These are phyloP conservation scores for Kwoniella shandongensis DNA, from an alignment of 768 basidiomycete species.

Conservation along the genomic window DNA sequence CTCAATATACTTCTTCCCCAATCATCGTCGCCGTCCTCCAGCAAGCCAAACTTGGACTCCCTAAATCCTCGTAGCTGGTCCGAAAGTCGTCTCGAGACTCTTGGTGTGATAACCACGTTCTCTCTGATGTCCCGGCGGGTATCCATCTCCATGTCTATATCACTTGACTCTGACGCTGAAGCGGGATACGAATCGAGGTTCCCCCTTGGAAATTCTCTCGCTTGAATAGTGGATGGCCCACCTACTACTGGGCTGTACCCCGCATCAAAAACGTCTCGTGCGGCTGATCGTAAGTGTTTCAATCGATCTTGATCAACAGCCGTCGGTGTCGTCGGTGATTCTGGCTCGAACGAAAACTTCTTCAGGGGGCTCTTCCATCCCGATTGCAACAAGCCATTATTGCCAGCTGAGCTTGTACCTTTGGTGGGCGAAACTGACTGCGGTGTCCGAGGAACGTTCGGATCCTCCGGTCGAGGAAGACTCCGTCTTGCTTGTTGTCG, in stretches of 20 bases:
- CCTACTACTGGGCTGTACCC: neutral
- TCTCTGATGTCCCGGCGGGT: no score
- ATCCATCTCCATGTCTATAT: no score
- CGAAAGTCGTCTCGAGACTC: slow-evolving; percentile 24
- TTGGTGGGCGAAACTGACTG: slow-evolving; percentile 8
- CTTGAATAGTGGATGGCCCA: neutral
- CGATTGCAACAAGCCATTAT: neutral
- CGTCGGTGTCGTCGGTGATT: neutral
- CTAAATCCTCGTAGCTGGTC: slow-evolving; percentile 32
- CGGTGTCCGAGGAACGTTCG: neutral
- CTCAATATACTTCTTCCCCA: slow-evolving; percentile 18
- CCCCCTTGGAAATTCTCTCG: neutral
- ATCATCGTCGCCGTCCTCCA: slow-evolving; percentile 7
- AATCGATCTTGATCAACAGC: neutral
- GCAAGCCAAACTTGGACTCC: slow-evolving; percentile 20
- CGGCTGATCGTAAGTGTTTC: neutral
- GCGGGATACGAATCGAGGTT: slow-evolving; percentile 5
- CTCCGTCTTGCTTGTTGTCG: slow-evolving; percentile 2
- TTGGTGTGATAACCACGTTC: neutral
- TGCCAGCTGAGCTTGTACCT: neutral
- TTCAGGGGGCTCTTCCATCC: slow-evolving; percentile 1
- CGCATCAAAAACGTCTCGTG: slow-evolving; percentile 5
- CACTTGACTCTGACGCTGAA: slow-evolving; percentile 4
- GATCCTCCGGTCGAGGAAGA: no score
- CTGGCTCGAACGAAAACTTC: slow-evolving; percentile 19